Evolutionary conservation across 306 rosid species (phyloP), one percentile per base, ranked within the genome.

Genomic region (Prunus mongolica): DNA sequence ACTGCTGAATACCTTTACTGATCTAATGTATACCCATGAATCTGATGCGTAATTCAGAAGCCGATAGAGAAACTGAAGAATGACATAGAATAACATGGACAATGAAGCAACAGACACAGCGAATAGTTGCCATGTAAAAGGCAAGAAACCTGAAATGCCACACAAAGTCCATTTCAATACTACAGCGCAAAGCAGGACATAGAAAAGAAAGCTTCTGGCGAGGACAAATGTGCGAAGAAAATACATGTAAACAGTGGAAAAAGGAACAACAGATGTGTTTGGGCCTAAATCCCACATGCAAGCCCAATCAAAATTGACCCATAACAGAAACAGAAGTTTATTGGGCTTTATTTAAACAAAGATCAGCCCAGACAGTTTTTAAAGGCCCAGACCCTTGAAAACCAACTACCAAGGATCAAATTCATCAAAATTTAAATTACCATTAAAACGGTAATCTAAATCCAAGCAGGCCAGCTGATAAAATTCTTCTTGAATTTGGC

Each of bases 71-170:
- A 89, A 80, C 80, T 92, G 97, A 76, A 95, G 87, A 82, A 82
- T 65, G 63, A 83, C 28, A 66, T 89, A 95, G 75, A 86, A 75
- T 75, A 88, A 3, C 46, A 97, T 84, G 80, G 93, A 90, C 65
- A 90, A 51, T 2, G 91, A 89, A 81, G 98, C 97, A 71, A 87
- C 69, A 47, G 79, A 80, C 72, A 83, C 76, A 51, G 91, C 90
- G 65, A 90, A 79, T 76, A 95, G 83, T 55, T 82, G 86, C 86
- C 96, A 90, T 32, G 55, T 63, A 27, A 62, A 85, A 82, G 10
- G 80, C 80, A 62, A 79, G 67, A 82, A 82, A 81, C 97, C 97
- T 95, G 96, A 82, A 87, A 88, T 75, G 61, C 28, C 70, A 85
- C 75, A 82, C 41, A 61, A 68, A 15, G 50, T 44, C 61, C 75